Conservation (phyloP, 495 filamentous ascomycete species). For the Aspergillus heteromorphus region DNA sequence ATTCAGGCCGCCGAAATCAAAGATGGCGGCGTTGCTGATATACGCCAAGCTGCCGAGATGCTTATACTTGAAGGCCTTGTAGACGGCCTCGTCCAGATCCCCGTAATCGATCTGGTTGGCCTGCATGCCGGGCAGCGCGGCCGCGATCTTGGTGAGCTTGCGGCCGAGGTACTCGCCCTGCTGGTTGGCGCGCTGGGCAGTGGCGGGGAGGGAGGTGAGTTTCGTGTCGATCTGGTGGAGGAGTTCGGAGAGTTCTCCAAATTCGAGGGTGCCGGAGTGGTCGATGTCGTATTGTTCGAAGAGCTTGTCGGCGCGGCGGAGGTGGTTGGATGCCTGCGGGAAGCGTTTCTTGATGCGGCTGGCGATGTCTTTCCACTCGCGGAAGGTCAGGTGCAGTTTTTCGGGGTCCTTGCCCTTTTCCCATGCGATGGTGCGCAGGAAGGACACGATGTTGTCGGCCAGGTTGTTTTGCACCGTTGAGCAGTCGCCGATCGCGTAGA, state of each 20-base stretch:
- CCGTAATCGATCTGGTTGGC: conserved; percentile 81
- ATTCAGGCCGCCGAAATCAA: conserved; percentile 76
- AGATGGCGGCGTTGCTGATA: conserved; percentile 92
- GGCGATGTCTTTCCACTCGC: conserved; percentile 82
- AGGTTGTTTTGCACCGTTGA: conserved; percentile 95
- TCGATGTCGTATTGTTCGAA: conserved; percentile 92
- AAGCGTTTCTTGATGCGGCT: conserved; percentile 79
- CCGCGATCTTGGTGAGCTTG: conserved; percentile 90
- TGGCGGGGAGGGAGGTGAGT: conserved; percentile 77
- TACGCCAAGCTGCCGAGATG: conserved; percentile 93
- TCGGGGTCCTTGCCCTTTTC: conserved; percentile 86
- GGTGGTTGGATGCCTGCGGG: conserved; percentile 86
- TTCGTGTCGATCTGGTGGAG: conserved; percentile 87
- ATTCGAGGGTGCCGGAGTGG: conserved; percentile 86
- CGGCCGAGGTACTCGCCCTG: conserved; percentile 90
- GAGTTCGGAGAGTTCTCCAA: conserved; percentile 83
- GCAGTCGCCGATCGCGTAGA: conserved; percentile 98
- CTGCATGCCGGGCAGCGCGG: conserved; percentile 66
- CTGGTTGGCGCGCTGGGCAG: conserved; percentile 96
- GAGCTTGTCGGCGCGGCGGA: conserved; percentile 80
- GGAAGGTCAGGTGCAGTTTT: conserved; percentile 73
- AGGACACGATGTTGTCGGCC: conserved; percentile 77
- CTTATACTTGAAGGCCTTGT: conserved; percentile 92
- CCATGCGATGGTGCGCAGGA: conserved; percentile 86
- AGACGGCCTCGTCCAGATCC: conserved; percentile 86